Conservation (phyloP, 192 early-diverging fungal genomes). For the Coemansia umbellata region DNA sequence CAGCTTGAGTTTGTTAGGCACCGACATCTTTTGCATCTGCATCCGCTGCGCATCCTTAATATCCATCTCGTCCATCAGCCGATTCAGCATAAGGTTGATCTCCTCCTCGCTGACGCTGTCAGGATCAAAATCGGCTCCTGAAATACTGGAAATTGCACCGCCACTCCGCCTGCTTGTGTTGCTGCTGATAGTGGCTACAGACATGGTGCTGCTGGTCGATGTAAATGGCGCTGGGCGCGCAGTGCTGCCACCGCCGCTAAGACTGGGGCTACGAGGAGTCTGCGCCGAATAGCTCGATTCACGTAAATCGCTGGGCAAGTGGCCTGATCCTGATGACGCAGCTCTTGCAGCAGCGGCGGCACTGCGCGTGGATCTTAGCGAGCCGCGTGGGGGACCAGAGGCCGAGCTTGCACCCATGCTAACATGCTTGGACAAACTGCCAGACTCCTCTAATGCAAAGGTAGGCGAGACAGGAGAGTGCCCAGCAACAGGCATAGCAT, state of each 20-base stretch:
- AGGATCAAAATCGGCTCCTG: slow-evolving; percentile 9
- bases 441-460: not conserved
- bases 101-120: slow-evolving; percentile 44
- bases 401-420: not conserved
- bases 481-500: slow-evolving; percentile 1
- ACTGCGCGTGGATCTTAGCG: slow-evolving; percentile 40
- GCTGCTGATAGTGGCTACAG: slow-evolving; percentile 10
- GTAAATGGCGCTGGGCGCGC: slow-evolving; percentile 18
- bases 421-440: not conserved
- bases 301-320: not conserved
- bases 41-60: slow-evolving; percentile 48
- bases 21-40: slow-evolving; percentile 53
- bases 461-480: not conserved
- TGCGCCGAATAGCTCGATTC: slow-evolving; percentile 13
- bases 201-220: slow-evolving; percentile 24
- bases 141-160: slow-evolving; percentile 5
- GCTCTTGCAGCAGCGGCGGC: slow-evolving; percentile 19
- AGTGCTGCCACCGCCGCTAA: not conserved
- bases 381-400: slow-evolving; percentile 29
- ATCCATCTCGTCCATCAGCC: slow-evolving; percentile 55
- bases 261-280: slow-evolving; percentile 30
- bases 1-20: slow-evolving; percentile 50
- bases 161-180: slow-evolving; percentile 17
- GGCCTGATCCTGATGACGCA: not conserved
- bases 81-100: slow-evolving; percentile 48